A percentile compares a stretch with the other conserved stretches of the same genome.
Evolutionary conservation across 1,284 basidiomycete genomes (phyloP).

Genomic region (Neotropicomus parvogracilis): DNA sequence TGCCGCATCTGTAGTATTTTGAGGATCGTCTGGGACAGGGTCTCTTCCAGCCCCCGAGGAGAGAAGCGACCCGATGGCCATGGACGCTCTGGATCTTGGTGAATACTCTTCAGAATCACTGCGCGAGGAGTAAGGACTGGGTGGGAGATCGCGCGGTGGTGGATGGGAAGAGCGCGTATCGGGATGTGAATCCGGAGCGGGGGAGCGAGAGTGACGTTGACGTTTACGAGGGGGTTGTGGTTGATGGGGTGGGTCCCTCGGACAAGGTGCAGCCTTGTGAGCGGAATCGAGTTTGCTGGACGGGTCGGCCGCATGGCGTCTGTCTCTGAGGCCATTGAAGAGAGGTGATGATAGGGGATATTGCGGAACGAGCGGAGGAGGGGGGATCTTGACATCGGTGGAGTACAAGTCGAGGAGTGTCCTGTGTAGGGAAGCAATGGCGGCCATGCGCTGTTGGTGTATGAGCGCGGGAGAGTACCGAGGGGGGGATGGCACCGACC

Average conservation of each 20-base stretch:
- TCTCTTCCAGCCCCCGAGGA: conserved; percentile 30
- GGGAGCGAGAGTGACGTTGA: conserved; percentile 41
- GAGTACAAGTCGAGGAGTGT: conserved; percentile 64
- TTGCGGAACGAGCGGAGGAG: conserved; percentile 17
- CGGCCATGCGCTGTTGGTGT: conserved; percentile 57
- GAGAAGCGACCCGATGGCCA: conserved; percentile 35
- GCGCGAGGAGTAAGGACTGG: conserved; percentile 35
- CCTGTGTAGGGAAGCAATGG: conserved; percentile 62
- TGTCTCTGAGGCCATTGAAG: conserved; percentile 20
- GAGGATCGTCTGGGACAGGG: conserved; percentile 23
- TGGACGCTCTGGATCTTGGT: conserved; percentile 33
- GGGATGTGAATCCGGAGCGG: conserved; percentile 22
- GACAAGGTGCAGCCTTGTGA: conserved; percentile 7
- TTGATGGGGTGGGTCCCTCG: conserved; percentile 25
- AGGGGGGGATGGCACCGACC: conserved; percentile 38
- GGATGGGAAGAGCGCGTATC: conserved; percentile 28
- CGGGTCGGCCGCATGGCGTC: conserved; percentile 13
- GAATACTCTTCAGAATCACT: conserved; percentile 36
- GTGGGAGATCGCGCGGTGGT: conserved; percentile 33
- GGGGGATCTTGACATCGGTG: conserved; percentile 25
- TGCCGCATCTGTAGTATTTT: conserved; percentile 22
- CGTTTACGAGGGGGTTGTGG: conserved; percentile 42
- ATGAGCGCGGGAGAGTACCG: conserved; percentile 12
- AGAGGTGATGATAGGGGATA: conserved; percentile 22
- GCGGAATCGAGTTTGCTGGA: conserved; percentile 17